Evolutionary conservation across 805 yeast species (phyloP).

Genomic region (Blastobotrys robertii): DNA sequence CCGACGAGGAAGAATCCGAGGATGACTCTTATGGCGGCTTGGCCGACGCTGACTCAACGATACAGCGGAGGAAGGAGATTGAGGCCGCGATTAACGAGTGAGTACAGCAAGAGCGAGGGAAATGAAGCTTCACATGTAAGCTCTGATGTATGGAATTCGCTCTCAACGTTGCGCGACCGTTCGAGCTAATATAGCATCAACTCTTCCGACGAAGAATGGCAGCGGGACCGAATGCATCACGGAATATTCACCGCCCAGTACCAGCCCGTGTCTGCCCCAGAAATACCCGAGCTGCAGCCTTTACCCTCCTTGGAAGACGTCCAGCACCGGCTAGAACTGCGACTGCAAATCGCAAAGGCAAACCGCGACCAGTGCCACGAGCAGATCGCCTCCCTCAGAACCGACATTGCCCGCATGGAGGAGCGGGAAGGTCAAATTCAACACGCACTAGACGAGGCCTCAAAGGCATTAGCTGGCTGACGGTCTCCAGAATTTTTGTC

Average conservation of each 20-base stretch:
- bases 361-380: background rate
- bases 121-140: no score
- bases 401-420: background rate
- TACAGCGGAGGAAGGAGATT: background rate
- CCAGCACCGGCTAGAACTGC: background rate
- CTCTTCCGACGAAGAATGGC: background rate
- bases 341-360: background rate
- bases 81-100: background rate
- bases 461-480: background rate
- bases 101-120: background rate
- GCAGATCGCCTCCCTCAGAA: background rate
- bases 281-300: background rate
- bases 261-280: background rate
- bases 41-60: no score
- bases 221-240: background rate
- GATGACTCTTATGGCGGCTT: no score
- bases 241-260: background rate
- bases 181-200: no score
- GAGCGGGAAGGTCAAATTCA: background rate
- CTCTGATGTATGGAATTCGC: no score
- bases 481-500: background rate
- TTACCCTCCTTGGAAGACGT: background rate
- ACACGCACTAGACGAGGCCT: slow-evolving; percentile 1
- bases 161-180: no score
- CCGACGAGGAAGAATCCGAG: no score